Base-by-base conservation (phyloP, 2,329 filamentous ascomycete genomes). In the Fusarium metavorans region DNA sequence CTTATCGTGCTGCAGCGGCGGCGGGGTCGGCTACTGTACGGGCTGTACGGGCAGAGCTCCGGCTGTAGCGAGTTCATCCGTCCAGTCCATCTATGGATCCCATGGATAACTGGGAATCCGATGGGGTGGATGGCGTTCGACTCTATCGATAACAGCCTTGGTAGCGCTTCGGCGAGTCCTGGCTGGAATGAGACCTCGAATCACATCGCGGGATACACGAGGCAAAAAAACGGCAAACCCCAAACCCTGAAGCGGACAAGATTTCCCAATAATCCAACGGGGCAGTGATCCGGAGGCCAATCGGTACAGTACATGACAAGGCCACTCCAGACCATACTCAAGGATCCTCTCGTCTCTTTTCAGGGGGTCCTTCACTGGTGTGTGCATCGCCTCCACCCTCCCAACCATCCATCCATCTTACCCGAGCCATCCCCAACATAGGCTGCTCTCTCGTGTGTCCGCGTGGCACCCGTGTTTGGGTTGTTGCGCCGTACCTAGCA, bases 381-480 rank as follows among this genome's bases (percentile, higher is more conserved):
- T 65, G 59, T 27, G 58, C 50, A 52, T 61, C 57, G 58, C 64
- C 59, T 66, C 69, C 62, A 65, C 65, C 54, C 45, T 62, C 64
- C 66, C 64, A 72, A 57, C 63, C 68, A 63, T 70, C 63, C 63
- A 72, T 60, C 60, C 63, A 63, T 67, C 63, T 57, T 62, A 73
- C 35, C 67, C 64, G 56, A 71, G 70, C 70, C 70, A 70, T 58
- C 65, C 73, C 64, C 64, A 66, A 61, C 67, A 68, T 56, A 69
- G 50, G 64, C 70, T 66, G 57, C 50, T 69, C 62, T 65, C 68
- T 70, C 43, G 43, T 65, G 59, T 64, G 71, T 76, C 68, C 74
- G 71, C 74, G 74, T 76, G 74, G 71, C 71, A 74, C 73, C 37
- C 62, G 43, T 25, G 63, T 39, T 58, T 69, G 61, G 62, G 68